Base-by-base conservation (phyloP, 805 yeast species). In the Cyberlindnera petersonii region DNA sequence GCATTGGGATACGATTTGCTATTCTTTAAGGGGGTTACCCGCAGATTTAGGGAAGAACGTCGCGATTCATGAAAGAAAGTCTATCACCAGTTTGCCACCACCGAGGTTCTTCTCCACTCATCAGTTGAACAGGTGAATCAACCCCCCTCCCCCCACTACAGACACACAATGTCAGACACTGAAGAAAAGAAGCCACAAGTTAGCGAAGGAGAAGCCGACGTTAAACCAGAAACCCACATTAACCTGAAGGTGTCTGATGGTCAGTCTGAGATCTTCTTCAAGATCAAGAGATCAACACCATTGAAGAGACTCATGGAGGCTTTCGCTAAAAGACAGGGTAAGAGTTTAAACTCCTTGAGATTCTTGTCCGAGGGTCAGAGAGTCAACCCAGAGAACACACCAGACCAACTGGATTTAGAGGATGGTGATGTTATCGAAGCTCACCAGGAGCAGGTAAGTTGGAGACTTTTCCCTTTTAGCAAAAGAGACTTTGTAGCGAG, bases 351-450 rank as follows among this genome's bases (percentile, higher is more conserved):
- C 51, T 77, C 91, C 36, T 69, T 93, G 61, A 79, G 98, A 63
- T 93, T 93, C 63, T 71, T 93, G 57, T 82, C 82, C 59, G 99
- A 93, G 50, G 99, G 99, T 48, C 84, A 87, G 52, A 79, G 98
- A 59, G 80, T 93, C 44, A 72, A 75, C 48, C 84, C 89, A 9
- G 89, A 83, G 43, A 87, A 86, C 55, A 93, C 98, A 5, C 98
- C 99, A 6, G 95, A 85, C 28, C 86, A 79, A 47, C 73, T 93
- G 55, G 98, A 87, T 36, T 79, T 93, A 77, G 95, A 86, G 64
- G 96, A 93, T 61, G 91, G 91, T 51, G 98, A 93, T 63, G 85
- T 85, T 50, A 89, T 93, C 50, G 99, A 93, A 65, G 98, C 96
- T 8, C 96, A 88, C 63, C 82, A 93, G 65, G 96, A 89, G 64